Percentiles rank a stretch among this genome's conserved stretches.
Conservation (phyloP, 805 yeast species). For the Ogataea salicorniae region DNA sequence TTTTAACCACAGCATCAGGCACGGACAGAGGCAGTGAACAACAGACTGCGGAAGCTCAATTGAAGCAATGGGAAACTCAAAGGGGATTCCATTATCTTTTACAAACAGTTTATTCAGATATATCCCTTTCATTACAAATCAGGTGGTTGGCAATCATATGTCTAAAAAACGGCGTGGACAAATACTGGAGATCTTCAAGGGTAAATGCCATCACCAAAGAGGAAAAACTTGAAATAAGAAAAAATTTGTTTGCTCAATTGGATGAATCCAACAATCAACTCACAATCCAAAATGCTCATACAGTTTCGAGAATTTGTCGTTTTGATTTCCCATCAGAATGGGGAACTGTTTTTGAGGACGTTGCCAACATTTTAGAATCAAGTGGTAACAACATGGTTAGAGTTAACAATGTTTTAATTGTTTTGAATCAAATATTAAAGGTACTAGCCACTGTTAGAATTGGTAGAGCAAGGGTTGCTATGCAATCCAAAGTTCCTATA, state of each 20-base stretch:
- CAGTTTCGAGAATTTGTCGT: constrained; percentile 71
- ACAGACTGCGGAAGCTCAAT: constrained; percentile 60
- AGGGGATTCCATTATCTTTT: constrained; percentile 34
- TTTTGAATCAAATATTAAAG: constrained; percentile 76
- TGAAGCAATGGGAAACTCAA: constrained; percentile 62
- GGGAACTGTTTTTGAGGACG: constrained; percentile 72
- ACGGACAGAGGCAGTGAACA: constrained; percentile 48
- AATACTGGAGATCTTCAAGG: constrained; percentile 74
- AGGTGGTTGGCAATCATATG: constrained; percentile 87
- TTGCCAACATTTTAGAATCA: constrained; percentile 41
- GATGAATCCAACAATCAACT: constrained; percentile 72
- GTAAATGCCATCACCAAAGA: constrained; percentile 48
- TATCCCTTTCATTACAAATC: constrained; percentile 52
- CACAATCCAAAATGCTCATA: constrained; percentile 78
- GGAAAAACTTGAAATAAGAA: constrained; percentile 63
- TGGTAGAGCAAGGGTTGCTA: constrained; percentile 74
- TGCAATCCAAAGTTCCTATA: constrained; percentile 66
- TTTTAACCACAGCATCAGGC: constrained; percentile 45
- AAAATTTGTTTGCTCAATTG: constrained; percentile 49
- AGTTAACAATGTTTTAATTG: constrained; percentile 57
- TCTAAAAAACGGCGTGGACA: constrained; percentile 83
- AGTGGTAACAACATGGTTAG: constrained; percentile 46
- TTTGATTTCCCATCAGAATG: constrained; percentile 84
- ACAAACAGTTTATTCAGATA: constrained; percentile 54
- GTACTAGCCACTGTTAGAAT: constrained; percentile 68